Base-by-base conservation (phyloP, 2,329 filamentous ascomycete genomes). In the Xylaria hypoxylon region DNA sequence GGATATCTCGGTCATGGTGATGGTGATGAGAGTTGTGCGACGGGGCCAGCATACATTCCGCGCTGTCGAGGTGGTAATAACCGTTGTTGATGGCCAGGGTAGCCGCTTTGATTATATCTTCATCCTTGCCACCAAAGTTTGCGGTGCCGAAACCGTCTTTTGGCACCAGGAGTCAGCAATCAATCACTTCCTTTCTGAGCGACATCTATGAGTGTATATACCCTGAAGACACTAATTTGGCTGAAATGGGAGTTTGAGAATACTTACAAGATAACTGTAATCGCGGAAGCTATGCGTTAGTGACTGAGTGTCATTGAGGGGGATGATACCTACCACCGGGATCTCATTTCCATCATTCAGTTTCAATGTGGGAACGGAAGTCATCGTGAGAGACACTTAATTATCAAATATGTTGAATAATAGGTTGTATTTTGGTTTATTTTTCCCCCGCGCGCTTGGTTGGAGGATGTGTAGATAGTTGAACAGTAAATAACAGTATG, bases 271-370 rank as follows among this genome's bases (percentile, higher is more conserved):
- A 88, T 26, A 93, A 80, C 88, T 90, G 11, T 22, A 11, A 17
- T 38, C 2, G 62, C 17, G n/a, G n/a, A 17, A 22, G 6, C n/a
- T 28, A 58, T 38, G 17, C 22, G 67, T 65, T 47, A 64, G 59
- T 17, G 42, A 51, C 15, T 45, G 22, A 40, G 10, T 2, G 40
- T 48, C 7, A 56, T 26, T 59, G 45, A 40, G 35, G 28, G 7
- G 24, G 28, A 8, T 19, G 45, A 10, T 55, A 4, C 81, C 58
- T 80, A 89, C 87, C 82, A 90, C 84, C 10, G 91, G 91, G 59
- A 93, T 90, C 62, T 86, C 84, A 65, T 86, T 86, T 68, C 90
- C 90, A 80, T 93, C 89, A 71, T 91, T 92, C 51, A 93, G 83
- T 80, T 90, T 91, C 60, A 92, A 77, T 60, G 79, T 80, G 2